A percentile compares a stretch with the other conserved stretches of the same genome.
Evolutionary conservation across 768 basidiomycete genomes (phyloP).

Genomic region (Suillus occidentalis): DNA sequence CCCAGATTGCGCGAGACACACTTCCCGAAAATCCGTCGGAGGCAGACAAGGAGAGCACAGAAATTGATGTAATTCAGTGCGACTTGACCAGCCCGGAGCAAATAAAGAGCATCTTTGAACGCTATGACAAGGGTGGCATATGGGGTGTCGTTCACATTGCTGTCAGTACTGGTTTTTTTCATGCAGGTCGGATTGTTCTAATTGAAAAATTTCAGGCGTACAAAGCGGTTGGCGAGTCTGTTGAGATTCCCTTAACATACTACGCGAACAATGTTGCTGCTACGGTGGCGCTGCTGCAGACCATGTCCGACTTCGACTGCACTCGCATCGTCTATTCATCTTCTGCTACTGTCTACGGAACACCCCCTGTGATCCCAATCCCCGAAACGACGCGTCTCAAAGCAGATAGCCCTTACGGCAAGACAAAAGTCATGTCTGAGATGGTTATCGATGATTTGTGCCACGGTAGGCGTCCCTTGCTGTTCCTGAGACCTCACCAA

Average conservation of each 20-base stretch:
- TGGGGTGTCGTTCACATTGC: constrained; percentile 98
- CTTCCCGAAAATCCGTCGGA: constrained; percentile 66
- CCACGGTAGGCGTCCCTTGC: constrained; percentile 48
- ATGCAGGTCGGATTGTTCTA: not conserved
- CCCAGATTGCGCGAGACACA: constrained; percentile 74
- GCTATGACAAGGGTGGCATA: constrained; percentile 86
- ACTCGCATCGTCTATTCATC: constrained; percentile 94
- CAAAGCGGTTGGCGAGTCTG: constrained; percentile 97
- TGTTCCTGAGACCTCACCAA: constrained; percentile 13
- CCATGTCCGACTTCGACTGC: constrained; percentile 84
- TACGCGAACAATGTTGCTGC: constrained; percentile 94
- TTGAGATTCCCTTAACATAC: constrained; percentile 89
- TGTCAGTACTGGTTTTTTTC: constrained; percentile 44
- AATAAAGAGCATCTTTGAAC: constrained; percentile 76
- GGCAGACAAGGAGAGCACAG: constrained; percentile 66
- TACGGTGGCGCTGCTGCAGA: constrained; percentile 81
- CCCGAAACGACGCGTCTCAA: constrained; percentile 86
- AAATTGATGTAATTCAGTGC: constrained; percentile 66
- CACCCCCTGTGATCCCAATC: constrained; percentile 88
- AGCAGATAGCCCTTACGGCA: constrained; percentile 92
- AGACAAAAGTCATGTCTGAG: constrained; percentile 95
- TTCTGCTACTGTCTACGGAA: constrained; percentile 97
- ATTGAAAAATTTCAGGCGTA: constrained; percentile 59
- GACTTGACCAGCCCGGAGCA: constrained; percentile 77
- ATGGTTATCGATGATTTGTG: constrained; percentile 87